Conservation (phyloP, 257 asterid genomes). For the Fraxinus excelsior region DNA sequence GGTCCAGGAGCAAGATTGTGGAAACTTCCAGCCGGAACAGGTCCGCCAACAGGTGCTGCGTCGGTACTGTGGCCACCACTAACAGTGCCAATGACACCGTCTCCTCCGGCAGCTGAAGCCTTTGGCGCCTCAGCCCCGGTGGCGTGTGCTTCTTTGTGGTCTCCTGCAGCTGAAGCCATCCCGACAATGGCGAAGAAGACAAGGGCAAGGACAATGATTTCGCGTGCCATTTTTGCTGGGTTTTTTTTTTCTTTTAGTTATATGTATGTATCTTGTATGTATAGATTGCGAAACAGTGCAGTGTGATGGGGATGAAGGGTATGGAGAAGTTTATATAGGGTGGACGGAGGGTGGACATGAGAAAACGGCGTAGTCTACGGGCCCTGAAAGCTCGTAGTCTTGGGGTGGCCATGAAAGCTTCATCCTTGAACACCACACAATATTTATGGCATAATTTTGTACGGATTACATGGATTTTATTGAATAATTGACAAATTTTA, state of each 20-base stretch:
- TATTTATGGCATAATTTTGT: neutral
- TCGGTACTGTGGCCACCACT: conserved; percentile 13
- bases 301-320: neutral
- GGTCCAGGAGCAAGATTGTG: conserved; percentile 6
- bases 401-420: conserved; percentile 1
- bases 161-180: conserved; percentile 20
- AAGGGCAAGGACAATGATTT: conserved; percentile 30
- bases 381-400: neutral
- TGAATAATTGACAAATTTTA: neutral
- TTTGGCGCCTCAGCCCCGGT: neutral
- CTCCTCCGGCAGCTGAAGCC: neutral
- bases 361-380: neutral
- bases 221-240: conserved; percentile 30
- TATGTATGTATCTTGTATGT: neutral
- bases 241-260: neutral
- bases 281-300: neutral
- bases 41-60: conserved; percentile 38
- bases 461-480: neutral
- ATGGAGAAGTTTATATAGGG: neutral
- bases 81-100: conserved; percentile 16
- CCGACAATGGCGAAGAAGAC: conserved; percentile 31
- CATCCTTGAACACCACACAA: neutral
- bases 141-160: neutral
- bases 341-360: neutral
- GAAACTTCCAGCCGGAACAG: conserved; percentile 16